phyloP scores from a whole-genome alignment of 441 rosid genomes.

The Corymbia calophylla region DNA sequence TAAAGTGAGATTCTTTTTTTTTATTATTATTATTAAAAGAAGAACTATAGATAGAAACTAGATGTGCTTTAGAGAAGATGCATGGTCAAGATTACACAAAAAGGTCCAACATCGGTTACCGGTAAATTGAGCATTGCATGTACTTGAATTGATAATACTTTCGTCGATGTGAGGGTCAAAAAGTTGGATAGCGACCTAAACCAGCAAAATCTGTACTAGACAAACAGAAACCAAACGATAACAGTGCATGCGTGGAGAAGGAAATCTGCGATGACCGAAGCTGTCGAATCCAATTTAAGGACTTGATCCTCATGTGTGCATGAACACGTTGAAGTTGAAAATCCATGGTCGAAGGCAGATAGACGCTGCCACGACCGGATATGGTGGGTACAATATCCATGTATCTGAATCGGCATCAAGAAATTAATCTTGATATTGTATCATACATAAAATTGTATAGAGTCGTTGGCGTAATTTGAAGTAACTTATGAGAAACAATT shows the following conservation, averaged over 20 bases:
- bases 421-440: not conserved
- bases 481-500: not conserved
- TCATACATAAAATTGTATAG: not conserved
- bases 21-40: not conserved
- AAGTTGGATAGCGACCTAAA: not conserved
- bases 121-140: not conserved
- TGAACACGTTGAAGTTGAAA: not conserved
- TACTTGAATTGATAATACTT: not conserved
- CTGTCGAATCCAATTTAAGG: not conserved
- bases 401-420: not conserved
- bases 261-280: not conserved
- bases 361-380: not conserved
- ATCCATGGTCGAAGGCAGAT: not conserved
- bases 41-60: not conserved
- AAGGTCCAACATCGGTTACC: not conserved
- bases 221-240: not conserved
- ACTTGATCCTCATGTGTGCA: not conserved
- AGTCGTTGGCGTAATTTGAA: not conserved
- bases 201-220: not conserved
- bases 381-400: not conserved
- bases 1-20: not conserved
- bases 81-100: not conserved
- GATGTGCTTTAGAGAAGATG: not conserved
- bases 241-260: not conserved
- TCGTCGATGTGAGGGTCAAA: not conserved